Evolutionary conservation across 108 stramenopile species (phyloP).

Genomic region (Skeletonema menzelii): DNA sequence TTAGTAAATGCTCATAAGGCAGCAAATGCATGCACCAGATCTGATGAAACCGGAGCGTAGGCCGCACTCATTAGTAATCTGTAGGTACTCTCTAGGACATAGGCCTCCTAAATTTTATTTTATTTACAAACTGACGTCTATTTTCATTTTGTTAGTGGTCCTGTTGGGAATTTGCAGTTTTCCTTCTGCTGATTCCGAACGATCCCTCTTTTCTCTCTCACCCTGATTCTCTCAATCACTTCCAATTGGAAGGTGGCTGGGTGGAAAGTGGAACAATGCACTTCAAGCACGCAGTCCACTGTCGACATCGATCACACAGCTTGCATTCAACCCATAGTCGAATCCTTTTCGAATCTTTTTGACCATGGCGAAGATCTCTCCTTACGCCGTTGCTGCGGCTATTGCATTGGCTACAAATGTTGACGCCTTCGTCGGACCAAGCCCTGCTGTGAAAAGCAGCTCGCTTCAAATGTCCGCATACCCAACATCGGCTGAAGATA

Average conservation of each 20-base stretch:
- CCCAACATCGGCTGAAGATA: conserved; percentile 53
- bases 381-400: conserved; percentile 35
- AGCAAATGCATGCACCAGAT: no score
- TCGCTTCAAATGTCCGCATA: conserved; percentile 19
- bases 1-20: conserved; percentile 73
- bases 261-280: not conserved
- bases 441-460: not conserved
- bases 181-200: no score
- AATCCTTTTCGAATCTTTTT: conserved; percentile 2
- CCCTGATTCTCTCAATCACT: not conserved
- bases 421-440: conserved; percentile 32
- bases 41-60: conserved; percentile 30
- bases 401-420: conserved; percentile 43
- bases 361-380: conserved; percentile 27
- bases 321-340: not conserved
- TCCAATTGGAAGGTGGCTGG: not conserved
- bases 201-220: no score
- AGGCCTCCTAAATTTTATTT: no score
- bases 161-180: no score
- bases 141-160: no score
- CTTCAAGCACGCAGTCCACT: not conserved
- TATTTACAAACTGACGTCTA: no score
- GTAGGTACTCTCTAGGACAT: not conserved
- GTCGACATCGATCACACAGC: not conserved
- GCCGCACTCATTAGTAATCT: conserved; percentile 24